Percentiles rank a stretch among this genome's conserved stretches.
Conservation (phyloP, 169 alveolate species). For the Plasmodium adleri region DNA sequence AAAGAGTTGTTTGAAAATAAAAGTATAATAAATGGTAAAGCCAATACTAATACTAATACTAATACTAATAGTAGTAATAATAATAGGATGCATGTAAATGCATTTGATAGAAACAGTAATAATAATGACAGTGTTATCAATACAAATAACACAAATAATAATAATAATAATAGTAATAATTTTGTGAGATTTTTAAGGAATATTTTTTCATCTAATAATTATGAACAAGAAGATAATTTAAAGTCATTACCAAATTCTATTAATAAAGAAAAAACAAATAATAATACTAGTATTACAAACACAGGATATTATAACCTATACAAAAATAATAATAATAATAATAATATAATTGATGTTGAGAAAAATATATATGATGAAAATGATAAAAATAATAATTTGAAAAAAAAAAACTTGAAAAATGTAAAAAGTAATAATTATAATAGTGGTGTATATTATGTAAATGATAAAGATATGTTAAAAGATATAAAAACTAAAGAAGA, state of each 20-base stretch:
- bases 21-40: constrained; percentile 14
- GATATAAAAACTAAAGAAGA: neutral
- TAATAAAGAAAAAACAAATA: neutral
- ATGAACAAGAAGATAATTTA: too few relatives aligned
- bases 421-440: neutral
- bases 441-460: constrained; percentile 3
- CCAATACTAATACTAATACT: neutral
- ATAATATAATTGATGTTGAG: neutral
- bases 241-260: too few relatives aligned
- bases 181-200: too few relatives aligned
- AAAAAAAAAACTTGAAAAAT: too few relatives aligned
- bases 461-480: neutral
- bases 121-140: neutral
- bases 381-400: neutral
- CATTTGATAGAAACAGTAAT: neutral
- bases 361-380: neutral
- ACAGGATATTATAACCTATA: neutral
- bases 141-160: neutral
- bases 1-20: constrained; percentile 1
- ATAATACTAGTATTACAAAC: neutral
- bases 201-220: too few relatives aligned
- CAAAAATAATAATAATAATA: neutral
- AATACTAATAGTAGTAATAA: neutral
- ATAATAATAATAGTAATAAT: neutral
- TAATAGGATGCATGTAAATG: neutral